phyloP scores from a whole-genome alignment of 331 rosid genomes.

The Acacia concinna region DNA sequence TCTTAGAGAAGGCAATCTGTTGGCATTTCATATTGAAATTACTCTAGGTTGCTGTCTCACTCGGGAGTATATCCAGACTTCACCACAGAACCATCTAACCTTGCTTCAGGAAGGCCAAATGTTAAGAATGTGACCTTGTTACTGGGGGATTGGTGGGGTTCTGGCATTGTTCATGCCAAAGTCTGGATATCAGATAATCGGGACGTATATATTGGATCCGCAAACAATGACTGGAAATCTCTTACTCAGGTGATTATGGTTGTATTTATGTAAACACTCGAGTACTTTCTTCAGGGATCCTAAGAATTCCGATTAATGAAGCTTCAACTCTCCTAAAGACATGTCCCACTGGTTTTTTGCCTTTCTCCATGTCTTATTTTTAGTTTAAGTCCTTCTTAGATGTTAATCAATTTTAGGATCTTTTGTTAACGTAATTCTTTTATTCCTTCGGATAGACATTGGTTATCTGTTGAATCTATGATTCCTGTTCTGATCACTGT shows the following conservation, averaged over 20 bases:
- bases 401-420: background rate
- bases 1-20: slow-evolving; percentile 4
- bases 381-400: background rate
- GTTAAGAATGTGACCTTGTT: slow-evolving; percentile 79
- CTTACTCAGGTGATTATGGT: slow-evolving; percentile 72
- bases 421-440: background rate
- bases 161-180: slow-evolving; percentile 91
- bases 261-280: slow-evolving; percentile 5
- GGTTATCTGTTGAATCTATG: slow-evolving; percentile 12
- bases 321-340: slow-evolving; percentile 1
- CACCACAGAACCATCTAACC: slow-evolving; percentile 65
- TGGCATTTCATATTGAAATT: slow-evolving; percentile 19
- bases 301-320: background rate
- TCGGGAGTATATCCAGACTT: slow-evolving; percentile 83
- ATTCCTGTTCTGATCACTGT: slow-evolving; percentile 23
- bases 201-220: slow-evolving; percentile 85
- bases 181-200: slow-evolving; percentile 86
- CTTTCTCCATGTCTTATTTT: background rate
- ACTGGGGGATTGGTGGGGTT: slow-evolving; percentile 79
- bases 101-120: slow-evolving; percentile 83
- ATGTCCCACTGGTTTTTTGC: background rate
- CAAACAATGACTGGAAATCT: slow-evolving; percentile 96
- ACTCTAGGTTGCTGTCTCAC: slow-evolving; percentile 76
- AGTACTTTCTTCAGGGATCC: background rate
- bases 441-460: slow-evolving; percentile 9